A percentile compares a stretch with the other conserved stretches of the same genome.
These are phyloP conservation scores for Phytopythium chamaehyphon DNA, from an alignment of 352 stramenopile genomes.

Conservation along the genomic window DNA sequence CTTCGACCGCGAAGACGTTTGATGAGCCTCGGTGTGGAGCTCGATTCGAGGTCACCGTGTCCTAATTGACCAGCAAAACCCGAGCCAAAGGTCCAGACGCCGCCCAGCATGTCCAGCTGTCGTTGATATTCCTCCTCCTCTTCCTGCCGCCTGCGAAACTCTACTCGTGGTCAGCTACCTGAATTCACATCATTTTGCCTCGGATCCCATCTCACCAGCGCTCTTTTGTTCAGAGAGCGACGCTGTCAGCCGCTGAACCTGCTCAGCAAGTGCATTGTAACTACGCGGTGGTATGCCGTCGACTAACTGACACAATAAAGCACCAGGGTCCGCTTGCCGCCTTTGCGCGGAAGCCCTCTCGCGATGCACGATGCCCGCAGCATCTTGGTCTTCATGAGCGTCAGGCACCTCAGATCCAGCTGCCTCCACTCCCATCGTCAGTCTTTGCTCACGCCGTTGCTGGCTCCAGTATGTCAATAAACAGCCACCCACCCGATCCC, in stretches of 20 bases:
- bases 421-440: slow-evolving; percentile 9
- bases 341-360: slow-evolving; percentile 51
- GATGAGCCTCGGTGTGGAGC: slow-evolving; percentile 49
- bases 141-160: slow-evolving; percentile 48
- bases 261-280: not conserved
- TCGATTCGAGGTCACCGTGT: slow-evolving; percentile 66
- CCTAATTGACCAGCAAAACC: slow-evolving; percentile 68
- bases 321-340: slow-evolving; percentile 60
- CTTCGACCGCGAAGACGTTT: slow-evolving; percentile 60
- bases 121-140: slow-evolving; percentile 67
- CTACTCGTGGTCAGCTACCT: slow-evolving; percentile 18
- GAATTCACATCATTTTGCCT: not conserved
- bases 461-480: too few species aligned
- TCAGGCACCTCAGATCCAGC: slow-evolving; percentile 76
- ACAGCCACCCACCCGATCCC: slow-evolving; percentile 48
- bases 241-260: slow-evolving; percentile 45
- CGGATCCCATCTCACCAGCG: slow-evolving; percentile 23
- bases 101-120: slow-evolving; percentile 75
- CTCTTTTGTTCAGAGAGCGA: slow-evolving; percentile 61
- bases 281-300: not conserved
- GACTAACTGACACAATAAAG: not conserved
- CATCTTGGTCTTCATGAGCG: slow-evolving; percentile 84
- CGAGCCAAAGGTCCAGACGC: slow-evolving; percentile 80
- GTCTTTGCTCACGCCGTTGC: too few species aligned
- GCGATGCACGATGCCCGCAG: slow-evolving; percentile 73